phyloP scores from a whole-genome alignment of 352 stramenopile species.

The Pythium rhizo-oryzae region DNA sequence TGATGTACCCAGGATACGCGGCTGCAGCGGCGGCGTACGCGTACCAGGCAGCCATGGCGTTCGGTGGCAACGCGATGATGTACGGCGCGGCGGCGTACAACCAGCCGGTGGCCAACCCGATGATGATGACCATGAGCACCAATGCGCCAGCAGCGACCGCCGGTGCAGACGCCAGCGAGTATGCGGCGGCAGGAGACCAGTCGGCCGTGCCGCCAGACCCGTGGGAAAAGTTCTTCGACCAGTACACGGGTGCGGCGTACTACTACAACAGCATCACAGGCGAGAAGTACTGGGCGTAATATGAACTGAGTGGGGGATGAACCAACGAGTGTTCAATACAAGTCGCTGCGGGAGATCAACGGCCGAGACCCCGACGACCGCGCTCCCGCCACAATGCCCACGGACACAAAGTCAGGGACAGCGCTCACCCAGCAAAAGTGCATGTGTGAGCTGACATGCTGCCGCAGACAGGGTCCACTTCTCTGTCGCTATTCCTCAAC shows the following conservation, averaged over 20 bases:
- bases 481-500: conserved; percentile 9
- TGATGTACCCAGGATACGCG: conserved; percentile 56
- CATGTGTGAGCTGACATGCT: too few relatives aligned
- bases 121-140: conserved; percentile 33
- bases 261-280: conserved; percentile 91
- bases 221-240: conserved; percentile 89
- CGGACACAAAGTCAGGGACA: too few relatives aligned
- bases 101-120: conserved; percentile 41
- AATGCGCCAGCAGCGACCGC: background rate
- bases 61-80: conserved; percentile 45
- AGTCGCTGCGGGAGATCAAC: too few relatives aligned
- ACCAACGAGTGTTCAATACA: too few relatives aligned
- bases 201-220: conserved; percentile 49
- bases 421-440: too few relatives aligned
- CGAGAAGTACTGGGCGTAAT: conserved; percentile 86
- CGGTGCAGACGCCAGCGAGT: background rate
- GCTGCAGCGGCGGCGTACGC: conserved; percentile 49
- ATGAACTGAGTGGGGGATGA: too few relatives aligned
- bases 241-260: conserved; percentile 82
- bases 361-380: too few relatives aligned
- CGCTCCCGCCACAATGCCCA: too few relatives aligned
- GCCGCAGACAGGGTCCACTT: too few relatives aligned
- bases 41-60: conserved; percentile 63
- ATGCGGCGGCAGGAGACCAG: background rate
- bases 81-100: conserved; percentile 43